Percentiles rank a stretch among this genome's conserved stretches.
Conservation (phyloP, 2,329 filamentous ascomycete genomes). For the Celoporthe dispersa region DNA sequence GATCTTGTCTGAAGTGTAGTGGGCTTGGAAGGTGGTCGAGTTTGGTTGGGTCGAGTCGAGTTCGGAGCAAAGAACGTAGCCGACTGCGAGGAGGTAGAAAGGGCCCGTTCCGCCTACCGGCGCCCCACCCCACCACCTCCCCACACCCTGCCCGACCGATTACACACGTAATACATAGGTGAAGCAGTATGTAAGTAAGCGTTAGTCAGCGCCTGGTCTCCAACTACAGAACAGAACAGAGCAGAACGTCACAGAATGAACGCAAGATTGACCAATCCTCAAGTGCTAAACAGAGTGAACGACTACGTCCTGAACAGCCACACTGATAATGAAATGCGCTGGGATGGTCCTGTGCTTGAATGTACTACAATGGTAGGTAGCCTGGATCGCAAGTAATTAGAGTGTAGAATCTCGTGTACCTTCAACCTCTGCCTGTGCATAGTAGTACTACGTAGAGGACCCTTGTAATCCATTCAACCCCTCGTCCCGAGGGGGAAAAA, state of each 20-base stretch:
- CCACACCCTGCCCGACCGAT: neutral
- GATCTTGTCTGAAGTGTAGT: neutral
- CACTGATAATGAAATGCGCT: neutral
- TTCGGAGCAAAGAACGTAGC: neutral
- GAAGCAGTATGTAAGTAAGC: neutral
- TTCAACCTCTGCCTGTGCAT: no score
- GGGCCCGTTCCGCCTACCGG: conserved; percentile 7
- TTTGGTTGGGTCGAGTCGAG: neutral
- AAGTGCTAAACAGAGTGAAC: neutral
- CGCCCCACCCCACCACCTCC: neutral
- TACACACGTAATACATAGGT: no score
- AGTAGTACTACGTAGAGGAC: neutral
- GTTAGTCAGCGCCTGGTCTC: neutral
- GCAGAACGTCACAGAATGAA: neutral
- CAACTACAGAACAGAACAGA: neutral
- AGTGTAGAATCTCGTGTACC: no score
- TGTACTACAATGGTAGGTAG: no score
- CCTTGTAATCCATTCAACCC: neutral
- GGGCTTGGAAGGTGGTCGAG: conserved; percentile 1
- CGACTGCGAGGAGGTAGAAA: neutral
- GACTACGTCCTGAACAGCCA: neutral
- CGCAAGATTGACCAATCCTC: no score
- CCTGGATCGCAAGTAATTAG: neutral
- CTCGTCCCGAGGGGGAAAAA: neutral
- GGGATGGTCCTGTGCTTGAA: neutral